Evolutionary conservation across 805 yeast species (phyloP).

Genomic region (Lachancea quebecensis): DNA sequence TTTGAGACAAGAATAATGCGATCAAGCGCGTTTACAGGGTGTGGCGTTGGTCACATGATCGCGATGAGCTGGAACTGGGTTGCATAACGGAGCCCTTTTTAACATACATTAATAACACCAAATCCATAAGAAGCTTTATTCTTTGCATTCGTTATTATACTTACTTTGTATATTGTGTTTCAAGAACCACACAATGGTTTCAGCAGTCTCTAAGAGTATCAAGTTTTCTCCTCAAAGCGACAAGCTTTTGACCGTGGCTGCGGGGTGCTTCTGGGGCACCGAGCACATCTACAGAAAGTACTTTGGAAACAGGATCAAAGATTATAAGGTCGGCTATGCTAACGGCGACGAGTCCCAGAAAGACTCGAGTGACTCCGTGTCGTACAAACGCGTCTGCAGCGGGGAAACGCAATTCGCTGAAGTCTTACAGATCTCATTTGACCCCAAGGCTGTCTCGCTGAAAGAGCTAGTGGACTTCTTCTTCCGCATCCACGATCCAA

Average conservation of each 20-base stretch:
- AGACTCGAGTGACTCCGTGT: conserved; percentile 23
- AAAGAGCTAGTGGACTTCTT: conserved; percentile 71
- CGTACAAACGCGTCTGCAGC: conserved; percentile 66
- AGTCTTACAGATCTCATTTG: conserved; percentile 73
- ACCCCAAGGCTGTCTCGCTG: conserved; percentile 55
- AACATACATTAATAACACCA: too few relatives aligned
- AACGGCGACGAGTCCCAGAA: conserved; percentile 59
- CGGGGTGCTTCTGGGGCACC: conserved; percentile 84
- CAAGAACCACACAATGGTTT: conserved; percentile 10
- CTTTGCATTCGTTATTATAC: too few relatives aligned
- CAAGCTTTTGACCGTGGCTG: conserved; percentile 52
- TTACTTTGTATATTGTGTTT: background rate
- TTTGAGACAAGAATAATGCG: too few relatives aligned
- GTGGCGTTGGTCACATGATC: too few relatives aligned
- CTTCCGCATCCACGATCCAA: conserved; percentile 92
- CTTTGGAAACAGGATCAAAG: conserved; percentile 55
- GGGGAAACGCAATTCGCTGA: conserved; percentile 78
- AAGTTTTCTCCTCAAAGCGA: conserved; percentile 40
- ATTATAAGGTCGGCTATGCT: conserved; percentile 82
- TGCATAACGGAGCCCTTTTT: too few relatives aligned
- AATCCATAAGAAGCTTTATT: too few relatives aligned
- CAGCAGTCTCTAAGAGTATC: conserved; percentile 34
- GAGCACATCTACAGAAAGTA: conserved; percentile 76
- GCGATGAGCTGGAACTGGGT: too few relatives aligned
- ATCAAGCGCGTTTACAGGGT: too few relatives aligned